phyloP scores from a whole-genome alignment of 1,284 basidiomycete species.

The Bondarzewia mesenterica region DNA sequence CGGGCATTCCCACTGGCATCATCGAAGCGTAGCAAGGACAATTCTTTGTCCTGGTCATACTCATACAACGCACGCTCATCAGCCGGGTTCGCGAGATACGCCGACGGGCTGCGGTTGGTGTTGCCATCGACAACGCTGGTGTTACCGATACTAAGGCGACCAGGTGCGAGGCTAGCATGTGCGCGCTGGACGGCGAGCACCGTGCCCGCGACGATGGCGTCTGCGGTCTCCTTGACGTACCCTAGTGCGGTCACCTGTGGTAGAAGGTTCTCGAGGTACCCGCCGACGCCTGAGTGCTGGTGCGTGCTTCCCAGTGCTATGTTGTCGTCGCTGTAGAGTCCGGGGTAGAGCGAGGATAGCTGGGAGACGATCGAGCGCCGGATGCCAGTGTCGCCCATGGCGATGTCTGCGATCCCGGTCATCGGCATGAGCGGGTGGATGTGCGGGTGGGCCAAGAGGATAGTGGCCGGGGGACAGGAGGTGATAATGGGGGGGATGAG shows the following conservation, averaged over 20 bases:
- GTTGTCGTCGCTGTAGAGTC: slow-evolving; percentile 62
- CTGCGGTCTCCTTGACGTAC: slow-evolving; percentile 60
- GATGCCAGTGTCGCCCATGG: slow-evolving; percentile 75
- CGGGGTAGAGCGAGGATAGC: slow-evolving; percentile 48
- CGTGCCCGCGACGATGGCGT: slow-evolving; percentile 64
- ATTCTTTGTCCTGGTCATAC: slow-evolving; percentile 65
- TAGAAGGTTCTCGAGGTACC: slow-evolving; percentile 70
- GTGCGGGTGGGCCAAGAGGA: too few relatives aligned
- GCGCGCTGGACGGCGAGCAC: slow-evolving; percentile 64
- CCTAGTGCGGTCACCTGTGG: slow-evolving; percentile 73
- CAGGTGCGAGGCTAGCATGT: slow-evolving; percentile 53
- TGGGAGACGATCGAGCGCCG: slow-evolving; percentile 60
- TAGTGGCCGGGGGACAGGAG: too few relatives aligned
- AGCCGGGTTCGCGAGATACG: slow-evolving; percentile 66
- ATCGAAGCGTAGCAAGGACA: slow-evolving; percentile 60
- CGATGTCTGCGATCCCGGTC: slow-evolving; percentile 51
- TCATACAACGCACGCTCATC: slow-evolving; percentile 58
- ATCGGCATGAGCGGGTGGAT: background rate
- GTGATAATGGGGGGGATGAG: too few relatives aligned
- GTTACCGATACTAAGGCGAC: slow-evolving; percentile 58
- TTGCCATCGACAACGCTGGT: slow-evolving; percentile 62
- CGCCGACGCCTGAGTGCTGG: slow-evolving; percentile 72
- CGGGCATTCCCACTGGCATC: slow-evolving; percentile 46
- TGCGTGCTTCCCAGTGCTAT: slow-evolving; percentile 77
- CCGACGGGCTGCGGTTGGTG: slow-evolving; percentile 66